phyloP scores from a whole-genome alignment of 345 rosid species.

The Dipteronia sinensis region DNA sequence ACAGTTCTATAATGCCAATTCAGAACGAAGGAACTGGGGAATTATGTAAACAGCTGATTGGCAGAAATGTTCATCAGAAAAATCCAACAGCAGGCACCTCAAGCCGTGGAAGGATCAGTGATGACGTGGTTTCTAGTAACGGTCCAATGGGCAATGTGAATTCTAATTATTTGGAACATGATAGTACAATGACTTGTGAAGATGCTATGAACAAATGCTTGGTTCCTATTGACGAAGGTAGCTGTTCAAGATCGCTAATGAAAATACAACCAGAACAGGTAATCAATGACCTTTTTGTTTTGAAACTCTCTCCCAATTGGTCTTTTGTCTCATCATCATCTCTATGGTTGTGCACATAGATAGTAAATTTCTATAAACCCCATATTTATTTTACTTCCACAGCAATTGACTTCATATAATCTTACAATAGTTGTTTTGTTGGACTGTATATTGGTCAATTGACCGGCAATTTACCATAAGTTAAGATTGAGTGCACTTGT shows the following conservation, averaged over 20 bases:
- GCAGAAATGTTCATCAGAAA: constrained; percentile 19
- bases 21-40: constrained; percentile 36
- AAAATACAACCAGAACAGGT: constrained; percentile 47
- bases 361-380: neutral
- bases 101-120: constrained; percentile 16
- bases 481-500: neutral
- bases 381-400: neutral
- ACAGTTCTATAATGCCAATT: constrained; percentile 34
- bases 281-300: constrained; percentile 12
- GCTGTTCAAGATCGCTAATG: constrained; percentile 12
- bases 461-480: neutral
- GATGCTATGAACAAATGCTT: constrained; percentile 33
- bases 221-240: constrained; percentile 30
- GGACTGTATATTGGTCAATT: neutral
- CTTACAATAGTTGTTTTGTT: neutral
- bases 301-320: neutral
- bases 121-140: constrained; percentile 14
- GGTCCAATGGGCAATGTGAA: constrained; percentile 15
- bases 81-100: constrained; percentile 17
- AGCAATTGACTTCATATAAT: neutral
- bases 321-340: neutral
- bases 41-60: constrained; percentile 18
- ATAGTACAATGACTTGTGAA: constrained; percentile 23
- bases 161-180: constrained; percentile 23
- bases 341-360: constrained; percentile 12